Base-by-base conservation (phyloP, 805 yeast genomes). In the Saccharomycodes ludwigii region DNA sequence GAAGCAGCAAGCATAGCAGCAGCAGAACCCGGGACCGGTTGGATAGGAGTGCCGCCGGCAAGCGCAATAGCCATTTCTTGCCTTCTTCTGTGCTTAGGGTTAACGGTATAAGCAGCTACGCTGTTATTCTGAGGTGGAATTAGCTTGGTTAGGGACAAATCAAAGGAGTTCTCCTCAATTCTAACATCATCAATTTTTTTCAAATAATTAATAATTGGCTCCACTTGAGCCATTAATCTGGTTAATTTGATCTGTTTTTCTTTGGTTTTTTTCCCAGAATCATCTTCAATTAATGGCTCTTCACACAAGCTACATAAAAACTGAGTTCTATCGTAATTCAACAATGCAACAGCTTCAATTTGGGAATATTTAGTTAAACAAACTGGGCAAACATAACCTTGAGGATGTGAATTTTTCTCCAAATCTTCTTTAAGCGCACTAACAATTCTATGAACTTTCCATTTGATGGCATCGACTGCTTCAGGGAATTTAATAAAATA, bases 401-500 rank as follows among this genome's bases (percentile, higher is more conserved):
- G 94, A 2, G 96, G 94, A 43, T 84, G 86, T 17, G 84, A 75
- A 46, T 78, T 81, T 40, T 75, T 80, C 31, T 83, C 76, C 58
- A 88, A 69, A 46, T 85, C 94, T 40, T 79, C 82, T 48, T 83
- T 83, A 34, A 86, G 65, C 33, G 66, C 54, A 43, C 76, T 77
- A 10, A 83, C 96, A 18, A 91, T 68, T 29, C 81, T 72, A 52
- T 88, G 95, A 37, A 88, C 81, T 49, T 86, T 85, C 97, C 97
- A 91, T 56, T 91, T 91, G 50, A 91, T 74, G 3, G 95, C 74
- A 58, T 91, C 98, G 24, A 91, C 82, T 0, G 97, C 94, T 53
- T 85, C 94, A 3, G 95, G 83, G 50, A 71, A 73, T 49, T 84
- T 95, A 33, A 88, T 76, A 54, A 71, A 91, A 58, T 78, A 91